phyloP scores from a whole-genome alignment of 2,329 filamentous ascomycete genomes.

The Penicillium rolfsii region DNA sequence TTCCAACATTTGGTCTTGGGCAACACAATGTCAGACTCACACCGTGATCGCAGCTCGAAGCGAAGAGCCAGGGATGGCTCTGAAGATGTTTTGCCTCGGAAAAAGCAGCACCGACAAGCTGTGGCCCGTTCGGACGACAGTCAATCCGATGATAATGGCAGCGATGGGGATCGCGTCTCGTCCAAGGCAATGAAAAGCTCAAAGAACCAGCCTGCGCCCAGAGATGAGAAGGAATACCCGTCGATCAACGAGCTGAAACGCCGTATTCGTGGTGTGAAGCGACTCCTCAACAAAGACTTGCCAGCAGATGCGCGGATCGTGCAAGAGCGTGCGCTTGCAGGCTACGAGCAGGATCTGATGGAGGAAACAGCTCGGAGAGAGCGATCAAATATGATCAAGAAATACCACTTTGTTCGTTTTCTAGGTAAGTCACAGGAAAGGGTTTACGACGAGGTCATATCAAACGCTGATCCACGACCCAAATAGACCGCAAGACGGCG shows the following conservation, averaged over 20 bases:
- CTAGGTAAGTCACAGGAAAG: constrained; percentile 47
- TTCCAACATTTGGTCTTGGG: constrained; percentile 7
- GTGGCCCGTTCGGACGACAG: constrained; percentile 16
- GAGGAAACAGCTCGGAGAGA: constrained; percentile 54
- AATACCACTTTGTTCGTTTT: constrained; percentile 70
- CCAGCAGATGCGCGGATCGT: constrained; percentile 60
- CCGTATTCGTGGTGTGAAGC: constrained; percentile 59
- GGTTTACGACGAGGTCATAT: not conserved
- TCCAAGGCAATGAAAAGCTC: constrained; percentile 18
- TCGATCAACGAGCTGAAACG: constrained; percentile 57
- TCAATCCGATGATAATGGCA: constrained; percentile 19
- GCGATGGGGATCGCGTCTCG: constrained; percentile 11
- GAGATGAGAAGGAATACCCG: constrained; percentile 35
- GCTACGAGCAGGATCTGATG: constrained; percentile 59
- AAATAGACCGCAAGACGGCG: constrained; percentile 48
- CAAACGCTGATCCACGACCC: constrained; percentile 14
- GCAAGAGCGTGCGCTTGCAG: constrained; percentile 62
- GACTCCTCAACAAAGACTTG: constrained; percentile 55
- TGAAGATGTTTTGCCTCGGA: constrained; percentile 31
- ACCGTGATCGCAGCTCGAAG: constrained; percentile 30
- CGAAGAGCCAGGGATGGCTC: constrained; percentile 35
- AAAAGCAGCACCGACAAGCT: constrained; percentile 31
- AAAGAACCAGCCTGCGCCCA: constrained; percentile 29
- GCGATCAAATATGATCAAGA: constrained; percentile 60
- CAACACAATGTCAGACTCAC: constrained; percentile 25